Conservation (phyloP, 225 moss, liverwort and hornwort genomes). For the Climacium dendroides region DNA sequence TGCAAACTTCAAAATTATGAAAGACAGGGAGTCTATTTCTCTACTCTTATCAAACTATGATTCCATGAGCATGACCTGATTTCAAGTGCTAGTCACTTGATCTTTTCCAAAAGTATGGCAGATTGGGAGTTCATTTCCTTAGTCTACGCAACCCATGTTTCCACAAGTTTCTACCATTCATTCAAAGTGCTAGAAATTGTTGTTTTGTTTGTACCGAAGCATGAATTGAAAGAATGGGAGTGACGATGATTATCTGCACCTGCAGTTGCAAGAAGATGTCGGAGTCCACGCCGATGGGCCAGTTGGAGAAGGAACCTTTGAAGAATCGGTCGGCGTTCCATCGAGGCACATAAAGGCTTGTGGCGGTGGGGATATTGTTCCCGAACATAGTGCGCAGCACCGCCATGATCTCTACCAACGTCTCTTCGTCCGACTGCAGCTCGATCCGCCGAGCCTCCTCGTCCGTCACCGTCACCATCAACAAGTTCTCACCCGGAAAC, state of each 20-base stretch:
- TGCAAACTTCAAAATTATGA: not conserved
- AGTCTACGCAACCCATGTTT: not conserved
- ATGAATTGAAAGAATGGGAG: not conserved
- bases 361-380: slow-evolving; percentile 22
- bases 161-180: not conserved
- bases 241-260: not conserved
- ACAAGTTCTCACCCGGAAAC: slow-evolving; percentile 49
- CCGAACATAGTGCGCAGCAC: slow-evolving; percentile 65
- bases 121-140: not conserved
- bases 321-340: slow-evolving; percentile 47
- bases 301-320: slow-evolving; percentile 68
- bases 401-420: slow-evolving; percentile 43
- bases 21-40: not conserved
- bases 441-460: slow-evolving; percentile 76
- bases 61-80: not conserved
- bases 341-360: slow-evolving; percentile 37
- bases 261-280: slow-evolving; percentile 46
- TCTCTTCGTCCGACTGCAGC: slow-evolving; percentile 42
- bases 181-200: not conserved
- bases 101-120: not conserved
- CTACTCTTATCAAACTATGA: not conserved
- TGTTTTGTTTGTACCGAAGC: not conserved
- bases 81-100: not conserved
- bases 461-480: slow-evolving; percentile 70
- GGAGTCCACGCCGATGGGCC: slow-evolving; percentile 58